Percentiles rank a stretch among this genome's conserved stretches.
These are phyloP conservation scores for Encephalitozoon hellem DNA, from an alignment of 371 early-diverging fungal species.

Conservation along the genomic window DNA sequence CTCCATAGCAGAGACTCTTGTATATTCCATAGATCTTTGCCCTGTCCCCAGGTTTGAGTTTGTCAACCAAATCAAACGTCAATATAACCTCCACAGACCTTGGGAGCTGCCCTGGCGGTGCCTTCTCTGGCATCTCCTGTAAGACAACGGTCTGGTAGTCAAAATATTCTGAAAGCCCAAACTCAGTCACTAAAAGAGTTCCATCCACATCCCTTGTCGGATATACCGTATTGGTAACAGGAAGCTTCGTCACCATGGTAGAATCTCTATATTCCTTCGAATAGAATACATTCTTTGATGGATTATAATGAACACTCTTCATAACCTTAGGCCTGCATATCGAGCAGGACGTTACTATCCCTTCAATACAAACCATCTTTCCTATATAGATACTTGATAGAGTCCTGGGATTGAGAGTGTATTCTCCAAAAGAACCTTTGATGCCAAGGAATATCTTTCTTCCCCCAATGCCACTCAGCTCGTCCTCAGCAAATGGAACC, in stretches of 20 bases:
- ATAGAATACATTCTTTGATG: constrained; percentile 70
- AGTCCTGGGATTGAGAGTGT: constrained; percentile 78
- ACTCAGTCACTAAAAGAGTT: constrained; percentile 79
- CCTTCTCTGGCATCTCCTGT: constrained; percentile 98
- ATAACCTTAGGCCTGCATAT: constrained; percentile 88
- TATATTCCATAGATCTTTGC: constrained; percentile 87
- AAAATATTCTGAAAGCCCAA: constrained; percentile 78
- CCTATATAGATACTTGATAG: constrained; percentile 72
- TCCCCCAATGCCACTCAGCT: background rate
- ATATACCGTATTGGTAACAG: constrained; percentile 65
- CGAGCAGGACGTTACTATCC: constrained; percentile 93
- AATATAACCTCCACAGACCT: constrained; percentile 87
- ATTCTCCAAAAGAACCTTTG: constrained; percentile 80
- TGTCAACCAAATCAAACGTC: constrained; percentile 89
- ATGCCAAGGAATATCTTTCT: constrained; percentile 64
- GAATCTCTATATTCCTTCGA: constrained; percentile 80
- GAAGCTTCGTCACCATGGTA: constrained; percentile 65
- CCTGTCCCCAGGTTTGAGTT: constrained; percentile 93
- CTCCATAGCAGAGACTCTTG: constrained; percentile 68
- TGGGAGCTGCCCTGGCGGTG: constrained; percentile 90
- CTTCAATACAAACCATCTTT: constrained; percentile 83
- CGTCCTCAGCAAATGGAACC: constrained; percentile 58
- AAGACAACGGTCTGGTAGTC: constrained; percentile 86
- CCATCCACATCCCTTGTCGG: constrained; percentile 71
- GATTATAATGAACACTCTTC: constrained; percentile 82